Base-by-base conservation (phyloP, 2,329 filamentous ascomycete species). In the Colletotrichum costaricense region DNA sequence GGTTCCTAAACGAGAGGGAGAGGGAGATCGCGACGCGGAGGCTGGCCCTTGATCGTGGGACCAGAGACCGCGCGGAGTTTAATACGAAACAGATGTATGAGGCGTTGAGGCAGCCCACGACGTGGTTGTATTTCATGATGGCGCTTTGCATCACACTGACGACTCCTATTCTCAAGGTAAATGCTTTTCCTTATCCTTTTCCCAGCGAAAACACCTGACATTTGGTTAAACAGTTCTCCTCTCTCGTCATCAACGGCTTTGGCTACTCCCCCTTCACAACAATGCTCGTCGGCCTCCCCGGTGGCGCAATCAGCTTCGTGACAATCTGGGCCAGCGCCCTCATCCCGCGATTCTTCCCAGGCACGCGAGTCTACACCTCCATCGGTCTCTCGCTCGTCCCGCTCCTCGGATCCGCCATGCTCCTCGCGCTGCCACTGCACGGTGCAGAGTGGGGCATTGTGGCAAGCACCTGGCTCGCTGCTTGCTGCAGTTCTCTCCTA, bases 351-450 rank as follows among this genome's bases (percentile, higher is more conserved):
- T 70, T 76, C 54, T 64, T 79, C 12, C 72, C 74, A 11, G 65
- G 64, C 1, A 75, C 77, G 5, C 74, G 76, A 24, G 72, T 74
- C 26, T 75, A 88, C 59, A 76, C 76, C 26, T 62, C 35, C 3
- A 69, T 72, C 4, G 56, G 16, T 0, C 64, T 74, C 3, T 65
- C 63, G 14, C 14, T 68, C 2, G 30, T 74, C 3, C 73, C 75
- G n/a, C 26, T 76, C 22, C 28, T 71, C 24, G 75, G 75, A 2
- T 56, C 63, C 4, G 58, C 69, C 9, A 56, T 75, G 22, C 73
- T 80, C 0, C 56, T 76, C 2, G n/a, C 59, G 2, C 62, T 80
- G 8, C 76, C 79, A 0, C 60, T 63, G 0, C 49, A 54, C 8
- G 71, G 75, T 11, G 28, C 42, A 28, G 33, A 63, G 8, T 80